phyloP scores from a whole-genome alignment of 1,139 yeast species.

The Yamadazyma kanchanaburiensis region DNA sequence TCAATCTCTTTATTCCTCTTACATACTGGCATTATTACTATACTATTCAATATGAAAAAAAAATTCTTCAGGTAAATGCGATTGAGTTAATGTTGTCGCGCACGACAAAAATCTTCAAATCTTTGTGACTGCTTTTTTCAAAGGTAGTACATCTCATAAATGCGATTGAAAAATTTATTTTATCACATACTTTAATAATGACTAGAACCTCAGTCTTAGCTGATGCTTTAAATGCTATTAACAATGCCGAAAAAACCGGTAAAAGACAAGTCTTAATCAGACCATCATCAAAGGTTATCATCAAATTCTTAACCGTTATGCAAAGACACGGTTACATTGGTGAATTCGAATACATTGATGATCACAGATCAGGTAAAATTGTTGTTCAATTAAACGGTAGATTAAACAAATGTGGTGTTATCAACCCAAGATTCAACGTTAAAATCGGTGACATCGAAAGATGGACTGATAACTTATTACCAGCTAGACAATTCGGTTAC shows the following conservation, averaged over 20 bases:
- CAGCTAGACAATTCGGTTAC: conserved; percentile 96
- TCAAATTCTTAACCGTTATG: conserved; percentile 93
- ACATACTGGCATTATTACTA: conserved; percentile 33
- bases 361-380: conserved; percentile 96
- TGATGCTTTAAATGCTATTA: conserved; percentile 94
- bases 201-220: conserved; percentile 97
- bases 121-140: conserved; percentile 9
- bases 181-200: conserved; percentile 42
- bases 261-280: conserved; percentile 96
- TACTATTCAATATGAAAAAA: conserved; percentile 5
- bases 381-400: conserved; percentile 95
- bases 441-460: conserved; percentile 87
- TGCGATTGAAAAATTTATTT: conserved; percentile 5
- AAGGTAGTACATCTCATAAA: neutral
- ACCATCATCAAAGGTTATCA: conserved; percentile 96
- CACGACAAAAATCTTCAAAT: neutral
- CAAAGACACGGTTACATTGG: conserved; percentile 80
- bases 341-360: conserved; percentile 95
- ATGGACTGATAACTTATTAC: conserved; percentile 94
- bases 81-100: neutral
- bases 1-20: no score
- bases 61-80: conserved; percentile 4
- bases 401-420: conserved; percentile 96
- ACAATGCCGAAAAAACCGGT: conserved; percentile 98
- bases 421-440: conserved; percentile 95